Percentiles rank a stretch among this genome's conserved stretches.
Conservation (phyloP, 306 rosid species). For the Quercus ilex region DNA sequence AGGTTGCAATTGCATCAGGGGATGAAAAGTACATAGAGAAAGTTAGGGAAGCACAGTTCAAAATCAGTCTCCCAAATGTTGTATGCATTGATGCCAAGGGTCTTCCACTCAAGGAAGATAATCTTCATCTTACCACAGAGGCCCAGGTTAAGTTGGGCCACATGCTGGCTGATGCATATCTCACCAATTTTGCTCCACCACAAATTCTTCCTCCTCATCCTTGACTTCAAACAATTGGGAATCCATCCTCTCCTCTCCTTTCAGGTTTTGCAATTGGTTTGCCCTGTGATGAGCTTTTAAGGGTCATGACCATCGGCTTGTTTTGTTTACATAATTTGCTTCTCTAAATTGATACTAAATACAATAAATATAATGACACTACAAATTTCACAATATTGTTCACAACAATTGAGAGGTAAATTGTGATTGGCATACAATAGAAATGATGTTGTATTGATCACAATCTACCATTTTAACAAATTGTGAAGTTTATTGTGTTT, state of each 20-base stretch:
- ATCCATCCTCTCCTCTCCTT: background rate
- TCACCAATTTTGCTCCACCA: slow-evolving; percentile 42
- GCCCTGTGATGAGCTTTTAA: too few species aligned
- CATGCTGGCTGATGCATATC: slow-evolving; percentile 61
- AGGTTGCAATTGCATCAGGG: slow-evolving; percentile 77
- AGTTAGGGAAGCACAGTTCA: slow-evolving; percentile 70
- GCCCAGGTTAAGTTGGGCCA: slow-evolving; percentile 69
- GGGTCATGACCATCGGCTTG: too few species aligned
- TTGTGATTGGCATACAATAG: too few species aligned
- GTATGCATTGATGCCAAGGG: slow-evolving; percentile 78
- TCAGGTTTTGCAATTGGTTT: background rate
- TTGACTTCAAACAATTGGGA: background rate
- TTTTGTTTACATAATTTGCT: too few species aligned
- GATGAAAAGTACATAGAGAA: slow-evolving; percentile 30
- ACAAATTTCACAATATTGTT: too few species aligned
- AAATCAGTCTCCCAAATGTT: slow-evolving; percentile 45
- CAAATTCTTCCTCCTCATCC: background rate
- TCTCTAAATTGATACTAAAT: too few species aligned
- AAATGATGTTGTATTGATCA: too few species aligned
- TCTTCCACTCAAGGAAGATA: slow-evolving; percentile 52
- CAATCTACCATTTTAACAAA: too few species aligned
- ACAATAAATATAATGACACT: too few species aligned
- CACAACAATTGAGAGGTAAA: too few species aligned
- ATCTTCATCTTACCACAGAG: slow-evolving; percentile 62
- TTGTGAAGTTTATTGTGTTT: too few species aligned